Evolutionary conservation across 495 filamentous ascomycete genomes (phyloP), one percentile per base, ranked within the genome.

Genomic region (Daldinia vernicosa): DNA sequence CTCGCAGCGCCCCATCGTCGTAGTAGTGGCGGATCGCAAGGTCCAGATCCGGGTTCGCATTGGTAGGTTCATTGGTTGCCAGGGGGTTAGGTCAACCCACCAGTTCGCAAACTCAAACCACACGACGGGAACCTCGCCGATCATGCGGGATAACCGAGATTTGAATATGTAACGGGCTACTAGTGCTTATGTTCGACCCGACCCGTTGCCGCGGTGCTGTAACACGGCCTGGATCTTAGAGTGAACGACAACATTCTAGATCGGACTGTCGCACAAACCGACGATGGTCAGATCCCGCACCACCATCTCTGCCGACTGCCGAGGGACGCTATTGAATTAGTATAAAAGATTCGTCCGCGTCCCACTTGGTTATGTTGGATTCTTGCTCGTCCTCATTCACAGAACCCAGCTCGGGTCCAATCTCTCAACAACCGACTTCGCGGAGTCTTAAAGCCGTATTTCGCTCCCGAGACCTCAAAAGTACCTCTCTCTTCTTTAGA

Each of bases 191-290:
- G 50, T 39, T 57, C 17, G 19, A 60, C 4, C 51, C 30, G 47
- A 17, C 17, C n/a, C 43, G n/a, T 15, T 32, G 62, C 27, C 40
- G 15, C 50, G 40, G 26, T 22, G 39, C 51, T 39, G 70, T 73
- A 51, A 60, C 62, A 73, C 70, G 26, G 22, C 65, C 43, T 63
- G 53, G 39, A 63, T 62, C 58, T 47, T 22, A 35, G 26, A 53
- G 35, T 39, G 57, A 52, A 45, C 56, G 66, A 39, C 60, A 53
- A 66, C 51, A 62, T 37, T 73, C 70, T 59, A 66, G 70, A 73
- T 66, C 56, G 51, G 65, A 60, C 70, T 73, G 70, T 73, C 37
- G 61, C 60, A 73, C 70, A 60, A 63, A 37, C 6, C 33, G 35
- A 66, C 5, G 60, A 35, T 50, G 51, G 55, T 22, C 32, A 63